Conservation (phyloP, 2,329 filamentous ascomycete genomes). For the Dothiorella sarmentorum region DNA sequence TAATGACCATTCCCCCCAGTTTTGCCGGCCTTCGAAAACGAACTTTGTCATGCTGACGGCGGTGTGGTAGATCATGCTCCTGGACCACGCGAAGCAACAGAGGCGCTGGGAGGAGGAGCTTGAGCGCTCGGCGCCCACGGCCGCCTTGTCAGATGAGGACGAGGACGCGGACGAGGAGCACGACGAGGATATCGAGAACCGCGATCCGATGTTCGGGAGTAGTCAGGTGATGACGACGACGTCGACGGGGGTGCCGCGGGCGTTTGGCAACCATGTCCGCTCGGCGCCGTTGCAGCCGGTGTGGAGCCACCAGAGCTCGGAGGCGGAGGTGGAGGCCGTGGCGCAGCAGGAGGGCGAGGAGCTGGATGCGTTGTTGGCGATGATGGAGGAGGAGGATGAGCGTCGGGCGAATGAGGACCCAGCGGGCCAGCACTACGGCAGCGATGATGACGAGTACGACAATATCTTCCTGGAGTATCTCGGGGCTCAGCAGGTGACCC, state of each 20-base stretch:
- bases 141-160: constrained; percentile 26
- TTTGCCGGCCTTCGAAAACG: neutral
- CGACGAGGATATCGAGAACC: constrained; percentile 1
- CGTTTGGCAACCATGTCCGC: neutral
- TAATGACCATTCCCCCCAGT: neutral
- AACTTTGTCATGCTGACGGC: neutral
- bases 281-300: constrained; percentile 4
- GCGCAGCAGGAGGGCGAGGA: constrained; percentile 27
- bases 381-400: constrained; percentile 39
- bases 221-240: neutral
- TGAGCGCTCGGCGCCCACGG: constrained; percentile 38
- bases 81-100: constrained; percentile 45
- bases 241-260: neutral
- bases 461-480: constrained; percentile 58
- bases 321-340: constrained; percentile 6
- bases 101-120: constrained; percentile 45
- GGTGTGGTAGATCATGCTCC: constrained; percentile 40
- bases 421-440: constrained; percentile 39
- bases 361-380: constrained; percentile 43
- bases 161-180: constrained; percentile 21
- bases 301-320: constrained; percentile 3
- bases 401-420: neutral
- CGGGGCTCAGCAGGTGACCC: constrained; percentile 27
- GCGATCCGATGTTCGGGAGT: constrained; percentile 2
- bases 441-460: constrained; percentile 58